phyloP scores from a whole-genome alignment of 371 early-diverging fungal genomes.

The Mortierella sp. region DNA sequence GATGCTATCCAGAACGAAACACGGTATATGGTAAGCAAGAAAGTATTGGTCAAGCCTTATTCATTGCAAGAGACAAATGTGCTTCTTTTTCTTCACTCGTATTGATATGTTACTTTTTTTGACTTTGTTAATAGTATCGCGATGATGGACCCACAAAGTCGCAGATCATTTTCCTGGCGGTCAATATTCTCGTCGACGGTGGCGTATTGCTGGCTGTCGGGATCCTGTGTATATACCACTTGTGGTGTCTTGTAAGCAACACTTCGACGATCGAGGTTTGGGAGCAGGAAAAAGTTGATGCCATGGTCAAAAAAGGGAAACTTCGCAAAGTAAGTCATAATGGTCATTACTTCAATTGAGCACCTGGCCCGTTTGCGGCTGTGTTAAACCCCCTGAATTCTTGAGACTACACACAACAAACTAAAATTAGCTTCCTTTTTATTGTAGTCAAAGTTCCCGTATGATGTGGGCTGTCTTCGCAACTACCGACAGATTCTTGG shows the following conservation, averaged over 20 bases:
- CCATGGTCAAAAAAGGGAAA: constrained; percentile 76
- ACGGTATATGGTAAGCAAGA: constrained; percentile 56
- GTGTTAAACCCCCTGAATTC: too few species aligned
- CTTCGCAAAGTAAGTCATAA: constrained; percentile 67
- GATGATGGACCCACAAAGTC: constrained; percentile 70
- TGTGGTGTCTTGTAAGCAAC: constrained; percentile 86
- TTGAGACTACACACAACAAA: constrained; percentile 4
- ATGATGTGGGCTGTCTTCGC: constrained; percentile 87
- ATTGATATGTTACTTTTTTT: neutral
- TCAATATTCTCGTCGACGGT: constrained; percentile 78
- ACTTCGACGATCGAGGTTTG: constrained; percentile 96
- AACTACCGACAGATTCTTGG: constrained; percentile 91
- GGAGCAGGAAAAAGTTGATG: constrained; percentile 88
- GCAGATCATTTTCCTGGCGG: constrained; percentile 78
- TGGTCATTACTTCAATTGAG: neutral
- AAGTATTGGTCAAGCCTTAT: neutral
- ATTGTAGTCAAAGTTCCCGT: constrained; percentile 84
- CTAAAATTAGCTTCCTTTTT: neutral
- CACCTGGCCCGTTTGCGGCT: neutral
- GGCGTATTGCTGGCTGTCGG: constrained; percentile 85
- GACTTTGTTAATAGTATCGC: constrained; percentile 26
- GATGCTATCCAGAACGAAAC: constrained; percentile 65
- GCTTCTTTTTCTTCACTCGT: neutral
- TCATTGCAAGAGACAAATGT: neutral
- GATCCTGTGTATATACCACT: constrained; percentile 85